Evolutionary conservation across 305 asterid species (phyloP).

Genomic region (Nicotiana rustica): DNA sequence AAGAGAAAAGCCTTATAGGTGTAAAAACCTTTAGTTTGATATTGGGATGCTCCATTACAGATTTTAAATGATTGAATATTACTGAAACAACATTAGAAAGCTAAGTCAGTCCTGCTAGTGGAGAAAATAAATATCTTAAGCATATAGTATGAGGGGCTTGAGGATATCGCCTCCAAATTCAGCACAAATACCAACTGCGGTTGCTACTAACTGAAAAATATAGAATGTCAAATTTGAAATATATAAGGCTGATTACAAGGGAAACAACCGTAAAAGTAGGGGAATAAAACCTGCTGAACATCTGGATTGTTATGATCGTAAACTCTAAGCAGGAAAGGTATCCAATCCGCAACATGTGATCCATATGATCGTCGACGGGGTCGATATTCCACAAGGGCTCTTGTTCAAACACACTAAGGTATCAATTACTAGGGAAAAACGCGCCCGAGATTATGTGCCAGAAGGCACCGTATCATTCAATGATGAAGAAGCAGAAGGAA

Average conservation of each 20-base stretch:
- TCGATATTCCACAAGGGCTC: too few relatives aligned
- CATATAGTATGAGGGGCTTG: constrained; percentile 1
- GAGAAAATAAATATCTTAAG: not conserved
- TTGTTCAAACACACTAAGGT: too few relatives aligned
- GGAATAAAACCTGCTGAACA: constrained; percentile 6
- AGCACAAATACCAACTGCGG: constrained; percentile 30
- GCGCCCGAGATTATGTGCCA: too few relatives aligned
- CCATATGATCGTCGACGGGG: too few relatives aligned
- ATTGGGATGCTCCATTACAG: constrained; percentile 16
- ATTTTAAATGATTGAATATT: constrained; percentile 9
- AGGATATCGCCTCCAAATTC: constrained; percentile 30
- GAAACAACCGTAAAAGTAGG: not conserved
- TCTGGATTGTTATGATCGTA: constrained; percentile 11
- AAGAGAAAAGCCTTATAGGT: too few relatives aligned
- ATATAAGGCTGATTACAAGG: not conserved
- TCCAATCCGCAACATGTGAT: not conserved
- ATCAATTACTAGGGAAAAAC: too few relatives aligned
- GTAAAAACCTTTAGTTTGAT: too few relatives aligned
- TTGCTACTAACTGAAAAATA: constrained; percentile 5
- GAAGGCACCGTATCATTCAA: too few relatives aligned
- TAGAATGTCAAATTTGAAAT: not conserved
- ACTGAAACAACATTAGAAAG: not conserved
- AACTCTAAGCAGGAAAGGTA: constrained; percentile 19
- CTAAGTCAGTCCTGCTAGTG: not conserved
- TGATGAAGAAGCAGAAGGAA: too few relatives aligned